Evolutionary conservation across 2,329 filamentous ascomycete genomes (phyloP).

Genomic region (Colletotrichum lini): DNA sequence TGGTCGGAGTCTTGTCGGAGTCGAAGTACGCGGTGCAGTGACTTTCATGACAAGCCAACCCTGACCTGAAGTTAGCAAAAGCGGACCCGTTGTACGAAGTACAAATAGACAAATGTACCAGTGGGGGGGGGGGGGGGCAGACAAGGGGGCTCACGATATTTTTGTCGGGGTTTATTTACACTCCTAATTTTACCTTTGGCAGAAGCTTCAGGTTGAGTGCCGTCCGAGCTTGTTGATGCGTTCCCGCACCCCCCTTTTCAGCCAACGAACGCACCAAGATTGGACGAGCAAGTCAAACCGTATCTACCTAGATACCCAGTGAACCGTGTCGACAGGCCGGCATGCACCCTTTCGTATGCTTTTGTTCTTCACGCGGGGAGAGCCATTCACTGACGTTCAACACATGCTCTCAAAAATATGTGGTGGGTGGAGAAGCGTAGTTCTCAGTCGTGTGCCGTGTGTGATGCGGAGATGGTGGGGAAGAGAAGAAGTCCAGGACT

Average conservation of each 20-base stretch:
- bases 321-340: background rate
- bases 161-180: background rate
- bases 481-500: conserved; percentile 14
- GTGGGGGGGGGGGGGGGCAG: too few species aligned
- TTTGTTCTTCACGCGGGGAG: background rate
- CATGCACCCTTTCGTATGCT: background rate
- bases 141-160: conserved; percentile 20
- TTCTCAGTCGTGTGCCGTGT: conserved; percentile 29
- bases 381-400: conserved; percentile 1
- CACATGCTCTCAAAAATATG: conserved; percentile 30
- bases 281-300: background rate
- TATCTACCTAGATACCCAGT: too few species aligned
- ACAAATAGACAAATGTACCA: too few species aligned
- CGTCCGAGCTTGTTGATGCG: background rate
- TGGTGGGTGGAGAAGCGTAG: conserved; percentile 27
- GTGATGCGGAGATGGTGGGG: conserved; percentile 40
- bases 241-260: background rate
- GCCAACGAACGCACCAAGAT: background rate
- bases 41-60: conserved; percentile 23
- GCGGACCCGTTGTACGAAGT: background rate
- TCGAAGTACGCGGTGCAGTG: conserved; percentile 7
- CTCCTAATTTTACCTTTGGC: background rate
- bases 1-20: conserved; percentile 24
- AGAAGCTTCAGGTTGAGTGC: conserved; percentile 1
- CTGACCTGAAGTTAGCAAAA: conserved; percentile 18